phyloP scores from a whole-genome alignment of 306 rosid species.

The Psophocarpus tetragonolobus region DNA sequence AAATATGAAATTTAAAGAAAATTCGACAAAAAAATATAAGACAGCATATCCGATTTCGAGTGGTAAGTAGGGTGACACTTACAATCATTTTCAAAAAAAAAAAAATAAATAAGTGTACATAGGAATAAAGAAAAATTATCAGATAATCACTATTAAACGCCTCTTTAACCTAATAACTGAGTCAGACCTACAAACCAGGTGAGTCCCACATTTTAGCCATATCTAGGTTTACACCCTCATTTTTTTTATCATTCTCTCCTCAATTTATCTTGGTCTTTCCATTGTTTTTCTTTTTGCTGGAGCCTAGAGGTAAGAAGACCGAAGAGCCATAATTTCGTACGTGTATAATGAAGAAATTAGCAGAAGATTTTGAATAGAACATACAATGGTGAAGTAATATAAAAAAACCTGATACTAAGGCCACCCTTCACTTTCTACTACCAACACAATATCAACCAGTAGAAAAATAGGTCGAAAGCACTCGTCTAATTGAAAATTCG shows the following conservation, averaged over 20 bases:
- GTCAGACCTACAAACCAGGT: background rate
- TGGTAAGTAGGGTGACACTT: background rate
- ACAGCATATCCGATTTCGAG: background rate
- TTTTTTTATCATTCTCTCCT: too few relatives aligned
- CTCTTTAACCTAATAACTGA: background rate
- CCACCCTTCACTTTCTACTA: background rate
- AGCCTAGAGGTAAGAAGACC: background rate
- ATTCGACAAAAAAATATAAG: background rate
- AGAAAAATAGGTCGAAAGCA: background rate
- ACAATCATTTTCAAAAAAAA: background rate
- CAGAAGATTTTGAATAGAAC: background rate
- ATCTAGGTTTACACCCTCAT: too few relatives aligned
- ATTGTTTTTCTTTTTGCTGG: background rate
- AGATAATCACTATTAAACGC: background rate
- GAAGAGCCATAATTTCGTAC: background rate
- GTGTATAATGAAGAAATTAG: background rate
- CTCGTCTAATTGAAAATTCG: background rate
- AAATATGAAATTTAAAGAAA: background rate
- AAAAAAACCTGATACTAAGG: background rate
- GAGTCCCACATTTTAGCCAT: background rate
- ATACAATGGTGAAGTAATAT: background rate
- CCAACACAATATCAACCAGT: background rate
- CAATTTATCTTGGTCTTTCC: background rate
- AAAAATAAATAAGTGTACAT: background rate
- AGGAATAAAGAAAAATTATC: background rate